Percentiles rank a stretch among this genome's conserved stretches.
Evolutionary conservation across 1,284 basidiomycete genomes (phyloP).

Genomic region (Blastosporella zonata): DNA sequence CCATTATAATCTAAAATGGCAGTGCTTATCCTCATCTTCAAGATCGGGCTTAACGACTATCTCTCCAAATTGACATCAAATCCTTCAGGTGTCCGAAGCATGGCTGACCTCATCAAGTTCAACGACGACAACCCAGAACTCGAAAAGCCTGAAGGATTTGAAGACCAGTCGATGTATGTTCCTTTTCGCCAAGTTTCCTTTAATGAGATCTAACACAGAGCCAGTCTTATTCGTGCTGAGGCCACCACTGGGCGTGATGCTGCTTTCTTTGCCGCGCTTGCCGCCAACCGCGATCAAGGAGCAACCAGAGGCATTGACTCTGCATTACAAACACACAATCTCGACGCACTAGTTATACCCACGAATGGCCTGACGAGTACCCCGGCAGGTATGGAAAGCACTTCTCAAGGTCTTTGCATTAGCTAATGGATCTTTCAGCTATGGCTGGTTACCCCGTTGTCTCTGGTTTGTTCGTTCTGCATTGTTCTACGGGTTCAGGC

Average conservation of each 20-base stretch:
- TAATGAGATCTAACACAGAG: slow-evolving; percentile 13
- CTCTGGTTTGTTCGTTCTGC: slow-evolving; percentile 35
- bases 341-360: slow-evolving; percentile 61
- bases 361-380: slow-evolving; percentile 46
- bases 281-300: slow-evolving; percentile 50
- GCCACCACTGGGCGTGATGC: slow-evolving; percentile 46
- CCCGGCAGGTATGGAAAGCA: slow-evolving; percentile 28
- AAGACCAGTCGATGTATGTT: slow-evolving; percentile 42
- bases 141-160: slow-evolving; percentile 48
- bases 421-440: slow-evolving; percentile 28
- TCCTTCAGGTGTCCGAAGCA: slow-evolving; percentile 50
- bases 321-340: slow-evolving; percentile 43
- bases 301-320: slow-evolving; percentile 57
- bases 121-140: slow-evolving; percentile 46
- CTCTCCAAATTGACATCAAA: slow-evolving; percentile 41
- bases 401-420: not conserved
- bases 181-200: not conserved
- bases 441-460: slow-evolving; percentile 61
- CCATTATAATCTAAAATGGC: not conserved
- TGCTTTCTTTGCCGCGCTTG: slow-evolving; percentile 47
- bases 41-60: slow-evolving; percentile 53
- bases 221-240: slow-evolving; percentile 47
- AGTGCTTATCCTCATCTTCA: not conserved
- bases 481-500: not conserved
- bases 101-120: slow-evolving; percentile 57